Conservation (phyloP, 257 asterid species). For the Fraxinus excelsior region DNA sequence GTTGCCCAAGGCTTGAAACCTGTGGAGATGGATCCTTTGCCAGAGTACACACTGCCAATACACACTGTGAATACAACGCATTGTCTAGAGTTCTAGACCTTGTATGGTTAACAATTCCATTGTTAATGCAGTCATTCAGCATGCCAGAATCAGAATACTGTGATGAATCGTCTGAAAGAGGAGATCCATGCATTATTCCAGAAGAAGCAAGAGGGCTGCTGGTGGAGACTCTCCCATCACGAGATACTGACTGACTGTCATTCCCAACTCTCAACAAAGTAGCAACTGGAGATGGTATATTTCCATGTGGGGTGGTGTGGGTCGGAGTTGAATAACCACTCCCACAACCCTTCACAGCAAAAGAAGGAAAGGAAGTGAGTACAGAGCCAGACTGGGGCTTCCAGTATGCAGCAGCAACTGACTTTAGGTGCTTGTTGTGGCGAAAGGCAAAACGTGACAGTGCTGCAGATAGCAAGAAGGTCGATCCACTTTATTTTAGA, state of each 20-base stretch:
- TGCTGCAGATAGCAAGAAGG: conserved; percentile 55
- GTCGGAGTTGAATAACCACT: conserved; percentile 87
- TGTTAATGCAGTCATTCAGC: conserved; percentile 58
- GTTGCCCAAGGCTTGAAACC: conserved; percentile 79
- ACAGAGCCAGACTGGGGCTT: conserved; percentile 79
- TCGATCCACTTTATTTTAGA: conserved; percentile 8
- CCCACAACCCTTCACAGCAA: conserved; percentile 62
- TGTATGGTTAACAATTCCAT: conserved; percentile 74
- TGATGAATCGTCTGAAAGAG: conserved; percentile 92
- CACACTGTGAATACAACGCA: conserved; percentile 79
- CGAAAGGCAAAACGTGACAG: conserved; percentile 97
- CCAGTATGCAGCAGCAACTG: conserved; percentile 88
- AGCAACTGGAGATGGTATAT: conserved; percentile 67
- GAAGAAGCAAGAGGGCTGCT: conserved; percentile 89
- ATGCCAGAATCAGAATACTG: conserved; percentile 95
- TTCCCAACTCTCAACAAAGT: conserved; percentile 67
- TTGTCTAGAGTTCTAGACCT: conserved; percentile 78
- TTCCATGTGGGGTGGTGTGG: conserved; percentile 70
- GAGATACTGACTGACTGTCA: conserved; percentile 56
- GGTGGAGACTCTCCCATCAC: conserved; percentile 83
- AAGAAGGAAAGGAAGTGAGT: conserved; percentile 83
- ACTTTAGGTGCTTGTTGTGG: conserved; percentile 88
- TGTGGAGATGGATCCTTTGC: conserved; percentile 99
- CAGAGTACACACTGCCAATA: conserved; percentile 80
- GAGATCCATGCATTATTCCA: conserved; percentile 95